Evolutionary conservation across 148 eudicot species (phyloP), one percentile per base, ranked within the genome.

Genomic region (Talinum fruticosum): DNA sequence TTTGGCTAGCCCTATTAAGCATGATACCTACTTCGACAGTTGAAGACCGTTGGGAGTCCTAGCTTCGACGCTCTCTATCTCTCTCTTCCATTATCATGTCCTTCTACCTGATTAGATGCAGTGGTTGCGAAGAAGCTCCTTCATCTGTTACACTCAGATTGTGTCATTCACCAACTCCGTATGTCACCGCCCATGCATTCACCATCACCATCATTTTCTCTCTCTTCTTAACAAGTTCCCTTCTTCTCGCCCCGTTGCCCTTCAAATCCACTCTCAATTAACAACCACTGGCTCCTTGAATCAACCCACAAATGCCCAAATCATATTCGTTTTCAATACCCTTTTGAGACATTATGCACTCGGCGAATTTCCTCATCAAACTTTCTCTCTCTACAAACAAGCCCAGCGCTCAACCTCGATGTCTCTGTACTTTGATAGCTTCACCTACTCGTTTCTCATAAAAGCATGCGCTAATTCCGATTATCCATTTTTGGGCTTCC

Each of bases 381-480:
- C 97, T 28, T 1, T 92, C 51, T 76, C 38, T 8, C 81, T 92
- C 34, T 88, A 79, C 84, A 90, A 82, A 72, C 87, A 87, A 73
- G 80, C 85, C 69, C 80, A 74, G 8, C 8, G 30, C 5, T 62
- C 45, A 16, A 18, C 14, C 33, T 54, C 74, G 0, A 81, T 66
- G 38, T 69, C 29, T 23, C 41, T 54, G 28, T 36, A 45, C 53
- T 88, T 89, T 53, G 87, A 90, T 49, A 87, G 91, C 72, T 90
- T 87, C 69, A 83, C 92, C 2, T 89, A 88, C 83, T 89, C 85
- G 29, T 92, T 85, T 75, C 86, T 92, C 44, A 80, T 87, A 33
- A 92, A 87, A 85, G 83, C 91, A 0, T 86, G 84, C 28, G 84
- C 85, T 8, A 83, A 85, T 54, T 76, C 76, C 74, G 51, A 33